A percentile compares a stretch with the other conserved stretches of the same genome.
Conservation (phyloP, 495 filamentous ascomycete genomes). For the Penicillium taxi region DNA sequence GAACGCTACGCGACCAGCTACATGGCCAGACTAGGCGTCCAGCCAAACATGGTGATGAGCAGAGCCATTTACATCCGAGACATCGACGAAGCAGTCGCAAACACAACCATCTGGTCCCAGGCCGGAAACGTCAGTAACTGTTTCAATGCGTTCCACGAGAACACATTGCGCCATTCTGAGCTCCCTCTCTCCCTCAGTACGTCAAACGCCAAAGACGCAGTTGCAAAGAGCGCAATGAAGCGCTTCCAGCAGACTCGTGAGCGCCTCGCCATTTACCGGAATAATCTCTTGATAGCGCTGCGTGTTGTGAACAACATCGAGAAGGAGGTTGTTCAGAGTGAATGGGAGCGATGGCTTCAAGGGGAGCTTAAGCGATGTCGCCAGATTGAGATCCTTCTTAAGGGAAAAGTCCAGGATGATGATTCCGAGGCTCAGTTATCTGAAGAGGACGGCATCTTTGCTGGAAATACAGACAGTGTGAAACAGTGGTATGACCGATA, state of each 20-base stretch:
- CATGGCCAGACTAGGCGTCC: constrained; percentile 72
- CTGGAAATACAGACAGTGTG: constrained; percentile 42
- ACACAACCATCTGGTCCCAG: constrained; percentile 30
- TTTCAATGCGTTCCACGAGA: constrained; percentile 39
- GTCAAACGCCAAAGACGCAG: constrained; percentile 26
- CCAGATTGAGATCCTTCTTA: constrained; percentile 48
- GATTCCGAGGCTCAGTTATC: constrained; percentile 18
- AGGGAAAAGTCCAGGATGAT: constrained; percentile 21
- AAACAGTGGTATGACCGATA: constrained; percentile 61
- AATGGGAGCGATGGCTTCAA: constrained; percentile 86
- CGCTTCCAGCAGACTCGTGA: constrained; percentile 71
- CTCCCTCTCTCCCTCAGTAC: constrained; percentile 26
- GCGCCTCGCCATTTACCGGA: constrained; percentile 74
- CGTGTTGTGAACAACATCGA: constrained; percentile 86
- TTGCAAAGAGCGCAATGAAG: constrained; percentile 52
- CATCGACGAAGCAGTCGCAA: constrained; percentile 59
- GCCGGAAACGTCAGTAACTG: constrained; percentile 34
- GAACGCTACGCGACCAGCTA: constrained; percentile 73
- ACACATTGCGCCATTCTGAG: constrained; percentile 26
- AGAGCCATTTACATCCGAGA: constrained; percentile 77
- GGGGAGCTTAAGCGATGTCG: constrained; percentile 64
- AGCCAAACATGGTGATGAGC: constrained; percentile 70
- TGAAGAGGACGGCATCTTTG: constrained; percentile 22
- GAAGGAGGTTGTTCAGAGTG: constrained; percentile 67
- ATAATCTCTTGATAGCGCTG: constrained; percentile 86